These are phyloP conservation scores for Mortierella sp. DNA, from an alignment of 371 early-diverging fungal species.

Conservation along the genomic window DNA sequence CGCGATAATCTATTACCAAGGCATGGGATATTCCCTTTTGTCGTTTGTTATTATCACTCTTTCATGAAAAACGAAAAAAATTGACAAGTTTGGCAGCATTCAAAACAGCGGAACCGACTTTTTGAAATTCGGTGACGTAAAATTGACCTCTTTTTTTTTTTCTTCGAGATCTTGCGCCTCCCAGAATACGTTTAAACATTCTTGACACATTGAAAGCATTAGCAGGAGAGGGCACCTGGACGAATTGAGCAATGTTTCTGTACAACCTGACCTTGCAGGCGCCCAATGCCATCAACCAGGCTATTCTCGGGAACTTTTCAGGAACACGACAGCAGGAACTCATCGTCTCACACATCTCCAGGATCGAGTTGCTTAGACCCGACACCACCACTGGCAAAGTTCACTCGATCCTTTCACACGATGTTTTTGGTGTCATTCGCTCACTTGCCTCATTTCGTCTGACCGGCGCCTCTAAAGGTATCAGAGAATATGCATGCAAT, in stretches of 20 bases:
- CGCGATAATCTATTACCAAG: conserved; percentile 53
- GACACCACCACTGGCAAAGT: conserved; percentile 90
- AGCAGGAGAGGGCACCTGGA: neutral
- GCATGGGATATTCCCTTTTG: conserved; percentile 32
- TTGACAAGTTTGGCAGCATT: no score
- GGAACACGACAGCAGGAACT: conserved; percentile 95
- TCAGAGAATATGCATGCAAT: no score
- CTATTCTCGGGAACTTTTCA: conserved; percentile 93
- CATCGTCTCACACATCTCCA: conserved; percentile 83
- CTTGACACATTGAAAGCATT: neutral
- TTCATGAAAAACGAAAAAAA: neutral
- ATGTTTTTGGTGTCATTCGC: conserved; percentile 91
- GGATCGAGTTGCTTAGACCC: conserved; percentile 85
- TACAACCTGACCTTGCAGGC: conserved; percentile 93
- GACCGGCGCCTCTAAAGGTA: conserved; percentile 82
- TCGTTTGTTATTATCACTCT: conserved; percentile 4
- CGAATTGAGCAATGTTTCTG: conserved; percentile 79
- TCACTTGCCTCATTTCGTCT: conserved; percentile 81
- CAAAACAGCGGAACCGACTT: neutral
- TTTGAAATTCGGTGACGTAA: neutral
- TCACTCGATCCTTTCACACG: conserved; percentile 76
- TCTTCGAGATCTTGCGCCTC: no score
- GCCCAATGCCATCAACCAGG: conserved; percentile 81
- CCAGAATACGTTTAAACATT: no score
- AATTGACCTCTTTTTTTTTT: no score